phyloP scores from a whole-genome alignment of 352 stramenopile genomes.

The Phytophthora cajani region DNA sequence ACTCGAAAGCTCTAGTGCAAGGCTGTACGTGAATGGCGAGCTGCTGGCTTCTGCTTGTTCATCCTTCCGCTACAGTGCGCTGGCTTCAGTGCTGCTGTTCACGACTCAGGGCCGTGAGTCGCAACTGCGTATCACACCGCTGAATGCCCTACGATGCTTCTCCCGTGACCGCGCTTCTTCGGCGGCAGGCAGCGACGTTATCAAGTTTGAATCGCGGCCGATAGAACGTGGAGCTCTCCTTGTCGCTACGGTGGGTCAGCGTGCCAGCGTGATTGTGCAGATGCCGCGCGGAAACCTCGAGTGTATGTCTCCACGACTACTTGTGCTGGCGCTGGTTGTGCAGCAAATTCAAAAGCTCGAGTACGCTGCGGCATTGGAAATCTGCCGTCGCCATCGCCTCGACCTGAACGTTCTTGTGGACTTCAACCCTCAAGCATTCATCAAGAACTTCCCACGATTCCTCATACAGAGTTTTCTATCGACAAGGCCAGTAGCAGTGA shows the following conservation, averaged over 20 bases:
- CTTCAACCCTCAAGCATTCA: constrained; percentile 53
- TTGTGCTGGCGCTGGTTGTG: constrained; percentile 60
- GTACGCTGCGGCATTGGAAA: constrained; percentile 64
- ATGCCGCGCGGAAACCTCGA: constrained; percentile 84
- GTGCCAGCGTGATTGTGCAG: constrained; percentile 71
- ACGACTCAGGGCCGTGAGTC: constrained; percentile 69
- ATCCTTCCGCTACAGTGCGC: constrained; percentile 62
- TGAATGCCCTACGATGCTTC: constrained; percentile 31
- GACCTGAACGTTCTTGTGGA: constrained; percentile 85
- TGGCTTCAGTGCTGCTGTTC: constrained; percentile 57
- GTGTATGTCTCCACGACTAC: constrained; percentile 60
- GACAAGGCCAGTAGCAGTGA: constrained; percentile 38
- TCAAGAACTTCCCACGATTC: constrained; percentile 35
- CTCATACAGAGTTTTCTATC: constrained; percentile 45
- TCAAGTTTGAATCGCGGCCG: constrained; percentile 45
- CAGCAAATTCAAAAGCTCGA: constrained; percentile 48
- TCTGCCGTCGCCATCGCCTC: constrained; percentile 78
- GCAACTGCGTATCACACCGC: constrained; percentile 53
- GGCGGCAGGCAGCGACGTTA: constrained; percentile 20
- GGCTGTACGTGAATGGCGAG: constrained; percentile 59
- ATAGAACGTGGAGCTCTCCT: constrained; percentile 73
- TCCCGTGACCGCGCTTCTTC: neutral
- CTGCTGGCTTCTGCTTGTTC: constrained; percentile 56
- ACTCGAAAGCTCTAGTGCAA: constrained; percentile 42
- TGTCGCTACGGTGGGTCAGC: constrained; percentile 58